Conservation (phyloP, 2,329 filamentous ascomycete genomes). For the Aspergillus phoenicis region DNA sequence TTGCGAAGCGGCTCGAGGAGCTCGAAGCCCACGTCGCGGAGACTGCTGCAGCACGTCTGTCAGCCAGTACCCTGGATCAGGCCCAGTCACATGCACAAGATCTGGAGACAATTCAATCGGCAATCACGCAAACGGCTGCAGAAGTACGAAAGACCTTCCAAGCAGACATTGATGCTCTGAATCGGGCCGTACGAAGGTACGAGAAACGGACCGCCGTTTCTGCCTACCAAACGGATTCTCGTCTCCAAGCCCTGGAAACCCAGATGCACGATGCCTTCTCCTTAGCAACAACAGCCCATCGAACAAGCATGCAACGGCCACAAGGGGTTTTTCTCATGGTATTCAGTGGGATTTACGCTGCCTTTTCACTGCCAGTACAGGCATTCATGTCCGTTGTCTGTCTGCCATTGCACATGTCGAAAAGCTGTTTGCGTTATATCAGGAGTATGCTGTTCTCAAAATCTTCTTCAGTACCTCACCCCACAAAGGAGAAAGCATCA, state of each 20-base stretch:
- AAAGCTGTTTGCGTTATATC: constrained; percentile 21
- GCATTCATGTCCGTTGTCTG: constrained; percentile 31
- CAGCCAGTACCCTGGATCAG: constrained; percentile 10
- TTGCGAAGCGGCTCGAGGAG: constrained; percentile 68
- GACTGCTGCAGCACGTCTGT: constrained; percentile 29
- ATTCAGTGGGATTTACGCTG: constrained; percentile 40
- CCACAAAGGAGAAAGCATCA: constrained; percentile 29
- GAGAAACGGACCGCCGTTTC: constrained; percentile 83
- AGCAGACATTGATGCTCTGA: constrained; percentile 83
- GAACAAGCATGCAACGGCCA: constrained; percentile 24
- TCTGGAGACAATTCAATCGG: constrained; percentile 44
- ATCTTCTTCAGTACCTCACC: background rate
- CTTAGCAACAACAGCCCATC: constrained; percentile 71
- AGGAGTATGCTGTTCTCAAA: constrained; percentile 8
- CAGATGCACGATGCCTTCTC: constrained; percentile 76
- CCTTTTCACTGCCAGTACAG: constrained; percentile 41
- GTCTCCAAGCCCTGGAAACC: constrained; percentile 70
- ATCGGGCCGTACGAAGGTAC: constrained; percentile 83
- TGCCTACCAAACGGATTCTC: constrained; percentile 73
- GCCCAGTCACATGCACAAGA: constrained; percentile 23
- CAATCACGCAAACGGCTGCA: constrained; percentile 43
- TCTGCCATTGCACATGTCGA: constrained; percentile 34
- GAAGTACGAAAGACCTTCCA: constrained; percentile 69
- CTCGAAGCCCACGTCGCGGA: constrained; percentile 64
- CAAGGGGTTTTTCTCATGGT: constrained; percentile 33